Base-by-base conservation (phyloP, 2,329 filamentous ascomycete genomes). In the Colletotrichum sp. region DNA sequence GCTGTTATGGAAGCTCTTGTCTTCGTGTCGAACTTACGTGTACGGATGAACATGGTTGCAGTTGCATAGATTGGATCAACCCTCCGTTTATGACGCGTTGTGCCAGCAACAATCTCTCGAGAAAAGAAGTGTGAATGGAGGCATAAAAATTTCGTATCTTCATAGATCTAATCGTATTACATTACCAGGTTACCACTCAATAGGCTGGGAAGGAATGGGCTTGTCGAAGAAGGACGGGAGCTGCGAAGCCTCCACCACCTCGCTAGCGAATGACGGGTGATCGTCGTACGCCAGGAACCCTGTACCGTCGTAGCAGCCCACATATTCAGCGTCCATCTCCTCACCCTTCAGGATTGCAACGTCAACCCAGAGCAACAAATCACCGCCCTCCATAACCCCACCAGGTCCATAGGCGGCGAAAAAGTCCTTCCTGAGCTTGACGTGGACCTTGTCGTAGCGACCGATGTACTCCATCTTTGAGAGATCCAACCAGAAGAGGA, bases 391-490 rank as follows among this genome's bases (percentile, higher is more conserved):
- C 72, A 75, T 75, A 4, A 65, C 48, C 21, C 72, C 72, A 34
- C 72, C 72, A 34, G 72, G 72, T 13, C 72, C 72, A 21, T 75
- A 75, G 24, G 72, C 61, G 6, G 32, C 55, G 12, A 75, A 71
- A n/a, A 75, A 75, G 68, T 71, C 72, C 18, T 61, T 65, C 55
- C 72, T 75, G 18, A 75, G 72, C 62, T 75, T 75, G 36, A 75
- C 68, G 36, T 75, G 68, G 36, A 75, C 68, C 68, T 75, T 75
- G 38, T 75, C 72, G 32, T 43, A 61, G 24, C 72, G 24, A 18
- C 72, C 72, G 8, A 75, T 71, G 55, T 75, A 61, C 69, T 75
- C 72, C 72, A 71, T 75, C 32, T 75, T 75, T 18, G 72, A 75
- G 8, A 75, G 72, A 30, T 75, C 72, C 24, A 75, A 26, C 72